Evolutionary conservation across 129 eudicot species (phyloP).

Genomic region (Pittosporum tobira): DNA sequence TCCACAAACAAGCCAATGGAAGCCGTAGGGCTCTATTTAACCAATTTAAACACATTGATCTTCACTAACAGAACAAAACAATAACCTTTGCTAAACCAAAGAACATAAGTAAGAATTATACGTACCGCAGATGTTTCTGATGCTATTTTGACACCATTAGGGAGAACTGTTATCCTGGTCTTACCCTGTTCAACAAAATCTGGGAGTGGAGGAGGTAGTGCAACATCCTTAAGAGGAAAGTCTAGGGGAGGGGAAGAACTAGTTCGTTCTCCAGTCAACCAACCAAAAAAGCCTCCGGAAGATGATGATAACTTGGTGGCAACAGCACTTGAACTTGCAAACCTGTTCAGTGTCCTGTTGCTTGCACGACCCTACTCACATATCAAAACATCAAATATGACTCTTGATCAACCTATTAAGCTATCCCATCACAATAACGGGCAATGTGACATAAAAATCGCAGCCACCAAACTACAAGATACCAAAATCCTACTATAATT

Average conservation of each 20-base stretch:
- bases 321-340: conserved; percentile 75
- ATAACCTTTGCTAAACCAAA: background rate
- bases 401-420: background rate
- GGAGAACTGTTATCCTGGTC: conserved; percentile 74
- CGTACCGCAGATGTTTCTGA: conserved; percentile 76
- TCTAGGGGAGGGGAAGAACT: conserved; percentile 57
- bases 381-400: conserved; percentile 11
- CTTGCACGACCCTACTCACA: conserved; percentile 52
- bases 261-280: conserved; percentile 56
- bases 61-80: background rate
- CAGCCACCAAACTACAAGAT: background rate
- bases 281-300: conserved; percentile 67
- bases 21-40: conserved; percentile 36
- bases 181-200: conserved; percentile 66
- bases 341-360: conserved; percentile 40
- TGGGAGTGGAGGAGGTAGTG: conserved; percentile 65
- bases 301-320: conserved; percentile 57
- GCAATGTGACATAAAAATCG: background rate
- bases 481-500: no score
- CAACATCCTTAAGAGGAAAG: conserved; percentile 63
- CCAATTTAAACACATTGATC: background rate
- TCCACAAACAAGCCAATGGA: conserved; percentile 51
- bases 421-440: background rate
- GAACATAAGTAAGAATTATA: background rate
- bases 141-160: conserved; percentile 77